Base-by-base conservation (phyloP, 2,329 filamentous ascomycete genomes). In the Calonectria fujianensis region DNA sequence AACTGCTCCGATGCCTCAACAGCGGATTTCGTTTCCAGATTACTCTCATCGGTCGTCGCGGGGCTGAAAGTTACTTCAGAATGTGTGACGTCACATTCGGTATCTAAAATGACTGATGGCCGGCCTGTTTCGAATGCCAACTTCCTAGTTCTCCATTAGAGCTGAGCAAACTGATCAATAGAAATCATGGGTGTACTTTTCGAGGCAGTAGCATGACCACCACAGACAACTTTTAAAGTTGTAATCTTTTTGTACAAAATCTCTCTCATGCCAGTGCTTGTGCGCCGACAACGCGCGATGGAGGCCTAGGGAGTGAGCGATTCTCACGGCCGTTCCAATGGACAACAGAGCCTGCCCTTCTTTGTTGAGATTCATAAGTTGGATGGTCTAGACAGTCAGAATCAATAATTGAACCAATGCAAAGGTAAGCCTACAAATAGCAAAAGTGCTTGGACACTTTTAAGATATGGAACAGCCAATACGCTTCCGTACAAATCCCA, bases 241-340 rank as follows among this genome's bases (percentile, higher is more conserved):
- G 32, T 61, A 61, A 37, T 61, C 54, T 18, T 39, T 61, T 61
- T 39, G n/a, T 11, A 61, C 54, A 61, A 61, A 61, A 32, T 61
- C 54, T 7, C 54, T 24, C 11, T 61, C 54, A 27, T 61, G 54
- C 54, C 54, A 61, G 24, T 61, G 54, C 18, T 61, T 61, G 35
- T 61, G 54, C 5, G 54, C 54, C 6, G 54, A 61, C n/a, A 61
- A 27, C 2, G 54, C 54, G 2, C 54, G 54, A n/a, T 61, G 54
- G 6, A 61, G 35, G 5, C 54, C 54, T 18, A 61, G 54, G 4
- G 54, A 61, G 11, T 61, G 54, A 11, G 54, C 32, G 32, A 61
- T 39, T 4, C 54, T 32, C 16, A 61, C 54, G n/a, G 54, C 54
- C 5, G 54, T 61, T 8, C 54, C 54, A 39, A 61, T 61, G 4